Conservation (phyloP, 2,329 filamentous ascomycete species). For the Dendryphion nanum region DNA sequence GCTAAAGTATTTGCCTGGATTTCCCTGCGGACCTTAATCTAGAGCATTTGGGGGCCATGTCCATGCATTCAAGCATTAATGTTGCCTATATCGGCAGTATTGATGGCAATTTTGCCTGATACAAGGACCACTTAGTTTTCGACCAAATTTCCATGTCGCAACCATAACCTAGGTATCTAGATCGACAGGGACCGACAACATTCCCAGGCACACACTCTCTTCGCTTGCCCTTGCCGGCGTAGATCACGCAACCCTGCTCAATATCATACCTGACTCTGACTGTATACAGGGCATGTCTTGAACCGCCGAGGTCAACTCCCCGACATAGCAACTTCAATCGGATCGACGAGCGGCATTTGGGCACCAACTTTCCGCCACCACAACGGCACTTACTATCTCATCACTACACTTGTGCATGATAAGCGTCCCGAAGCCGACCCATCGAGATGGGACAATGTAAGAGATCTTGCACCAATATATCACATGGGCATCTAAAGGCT, state of each 20-base stretch:
- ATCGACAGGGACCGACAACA: slow-evolving; percentile 6
- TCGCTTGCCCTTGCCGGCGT: slow-evolving; percentile 9
- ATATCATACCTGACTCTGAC: background rate
- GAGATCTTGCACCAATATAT: slow-evolving; percentile 3
- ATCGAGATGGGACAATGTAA: slow-evolving; percentile 40
- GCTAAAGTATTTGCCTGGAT: too few species aligned
- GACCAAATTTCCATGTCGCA: too few species aligned
- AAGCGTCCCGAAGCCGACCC: slow-evolving; percentile 24
- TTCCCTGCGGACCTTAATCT: too few species aligned
- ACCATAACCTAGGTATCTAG: background rate
- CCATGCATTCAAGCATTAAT: too few species aligned
- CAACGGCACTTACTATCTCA: slow-evolving; percentile 42
- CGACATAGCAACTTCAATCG: slow-evolving; percentile 31
- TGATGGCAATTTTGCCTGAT: slow-evolving; percentile 1
- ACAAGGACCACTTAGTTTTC: slow-evolving; percentile 1
- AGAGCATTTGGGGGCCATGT: too few species aligned
- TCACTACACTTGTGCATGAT: slow-evolving; percentile 35
- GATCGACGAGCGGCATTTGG: slow-evolving; percentile 40
- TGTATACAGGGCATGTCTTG: slow-evolving; percentile 26
- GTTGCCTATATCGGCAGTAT: slow-evolving; percentile 5
- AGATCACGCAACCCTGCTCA: too few species aligned
- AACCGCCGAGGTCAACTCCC: slow-evolving; percentile 40
- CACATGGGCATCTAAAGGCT: too few species aligned
- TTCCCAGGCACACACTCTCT: slow-evolving; percentile 3
- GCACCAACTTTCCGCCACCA: slow-evolving; percentile 43